Evolutionary conservation across 1,284 basidiomycete genomes (phyloP), one percentile per base, ranked within the genome.

Genomic region (Ganoderma sinense): DNA sequence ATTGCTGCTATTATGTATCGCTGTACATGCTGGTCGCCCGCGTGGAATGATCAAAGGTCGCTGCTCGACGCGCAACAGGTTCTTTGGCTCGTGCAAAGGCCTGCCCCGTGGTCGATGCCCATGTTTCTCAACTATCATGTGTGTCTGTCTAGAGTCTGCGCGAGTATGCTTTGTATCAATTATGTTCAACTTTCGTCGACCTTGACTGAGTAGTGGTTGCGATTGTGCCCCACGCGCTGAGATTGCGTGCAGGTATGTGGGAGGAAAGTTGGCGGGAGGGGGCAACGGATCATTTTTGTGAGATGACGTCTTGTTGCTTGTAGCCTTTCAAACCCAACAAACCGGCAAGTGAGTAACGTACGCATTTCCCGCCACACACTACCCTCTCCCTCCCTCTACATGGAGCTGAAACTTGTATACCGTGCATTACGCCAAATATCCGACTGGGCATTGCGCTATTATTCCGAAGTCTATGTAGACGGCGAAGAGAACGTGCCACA

Each of bases 61-160:
- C 90, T 86, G 90, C 85, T 87, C 87, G 91, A 92, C 92, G 85
- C 92, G 92, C 92, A 93, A 82, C 90, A 86, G 88, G 88, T 83
- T 83, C 80, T 80, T 77, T 77, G 72, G 70, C 72, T 68, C 65
- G 59, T 74, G 71, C 75, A 74, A 73, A 78, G 79, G 82, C 86
- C 87, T 91, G 91, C 85, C 88, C 92, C 92, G 92, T 86, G 92
- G 92, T 94, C 91, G 88, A 72, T 74, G 73, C 74, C 68, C 73
- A 65, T 73, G 67, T 74, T 77, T 73, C 66, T 65, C 72, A 71
- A 67, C 71, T 66, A 64, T 45, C 62, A 68, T 74, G 70, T 62
- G 69, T 69, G 69, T 62, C 58, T 69, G 69, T 62, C 58, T 67
- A 62, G 40, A 59, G 69, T 67, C 70, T 71, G 72, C 71, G 70